Conservation (phyloP, 2,329 filamentous ascomycete species). For the Onygena corvina region DNA sequence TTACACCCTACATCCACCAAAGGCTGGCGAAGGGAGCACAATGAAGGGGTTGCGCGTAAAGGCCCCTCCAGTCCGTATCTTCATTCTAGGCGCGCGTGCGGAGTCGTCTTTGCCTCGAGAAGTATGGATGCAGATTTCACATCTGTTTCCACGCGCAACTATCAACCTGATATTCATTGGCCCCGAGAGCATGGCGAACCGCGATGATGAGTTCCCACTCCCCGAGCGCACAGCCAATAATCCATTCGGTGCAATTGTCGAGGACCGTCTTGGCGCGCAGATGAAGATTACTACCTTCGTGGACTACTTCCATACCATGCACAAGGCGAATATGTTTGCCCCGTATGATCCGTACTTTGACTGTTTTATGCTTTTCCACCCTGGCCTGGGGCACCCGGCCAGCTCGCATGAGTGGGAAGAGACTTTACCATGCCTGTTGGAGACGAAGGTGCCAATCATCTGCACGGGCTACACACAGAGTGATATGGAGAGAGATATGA, state of each 20-base stretch:
- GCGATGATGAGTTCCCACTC: conserved; percentile 83
- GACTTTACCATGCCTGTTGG: conserved; percentile 75
- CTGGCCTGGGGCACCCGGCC: conserved; percentile 85
- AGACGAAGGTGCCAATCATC: conserved; percentile 90
- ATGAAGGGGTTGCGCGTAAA: conserved; percentile 72
- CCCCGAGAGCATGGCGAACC: conserved; percentile 88
- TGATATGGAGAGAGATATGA: conserved; percentile 85
- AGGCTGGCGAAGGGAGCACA: conserved; percentile 57
- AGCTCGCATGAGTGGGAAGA: conserved; percentile 89
- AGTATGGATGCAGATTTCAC: conserved; percentile 85
- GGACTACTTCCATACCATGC: conserved; percentile 94
- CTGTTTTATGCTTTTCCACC: conserved; percentile 93
- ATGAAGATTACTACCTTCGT: conserved; percentile 98
- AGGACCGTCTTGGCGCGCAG: conserved; percentile 74
- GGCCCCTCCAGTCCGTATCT: conserved; percentile 79
- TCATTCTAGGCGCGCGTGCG: conserved; percentile 88
- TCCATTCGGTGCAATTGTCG: conserved; percentile 85
- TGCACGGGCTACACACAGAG: conserved; percentile 92
- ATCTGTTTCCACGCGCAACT: conserved; percentile 83
- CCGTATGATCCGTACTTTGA: conserved; percentile 98
- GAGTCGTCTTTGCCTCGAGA: conserved; percentile 91
- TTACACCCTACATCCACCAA: conserved; percentile 84
- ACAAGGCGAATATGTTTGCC: conserved; percentile 78
- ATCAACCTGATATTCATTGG: conserved; percentile 92
- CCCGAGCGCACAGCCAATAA: conserved; percentile 74